Conservation (phyloP, 345 rosid genomes). For the Acer negundo region DNA sequence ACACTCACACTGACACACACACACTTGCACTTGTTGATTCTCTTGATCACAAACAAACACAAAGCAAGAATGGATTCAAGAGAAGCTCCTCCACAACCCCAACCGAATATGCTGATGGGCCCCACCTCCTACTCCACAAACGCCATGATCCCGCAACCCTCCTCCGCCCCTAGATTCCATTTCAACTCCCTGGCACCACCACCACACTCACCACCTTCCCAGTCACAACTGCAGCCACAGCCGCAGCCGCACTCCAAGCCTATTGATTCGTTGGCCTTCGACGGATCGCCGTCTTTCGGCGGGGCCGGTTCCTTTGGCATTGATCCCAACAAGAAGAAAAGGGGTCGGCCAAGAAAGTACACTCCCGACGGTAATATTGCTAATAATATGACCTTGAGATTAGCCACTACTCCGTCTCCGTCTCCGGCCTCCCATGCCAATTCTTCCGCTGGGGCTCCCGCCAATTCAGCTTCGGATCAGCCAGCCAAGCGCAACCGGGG, state of each 20-base stretch:
- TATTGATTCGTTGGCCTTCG: conserved; percentile 35
- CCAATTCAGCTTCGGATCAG: conserved; percentile 50
- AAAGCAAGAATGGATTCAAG: conserved; percentile 49
- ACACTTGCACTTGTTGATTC: too few species aligned
- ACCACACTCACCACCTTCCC: neutral
- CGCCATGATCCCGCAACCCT: conserved; percentile 34
- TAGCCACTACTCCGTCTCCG: conserved; percentile 62
- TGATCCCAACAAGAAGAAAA: conserved; percentile 72
- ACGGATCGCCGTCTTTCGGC: conserved; percentile 58
- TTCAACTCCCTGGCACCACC: conserved; percentile 10
- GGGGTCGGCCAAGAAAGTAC: conserved; percentile 92
- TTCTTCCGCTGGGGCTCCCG: conserved; percentile 42
- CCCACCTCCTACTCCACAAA: conserved; percentile 23
- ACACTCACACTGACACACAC: too few species aligned
- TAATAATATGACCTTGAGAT: conserved; percentile 39
- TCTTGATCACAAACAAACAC: too few species aligned
- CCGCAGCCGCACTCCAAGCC: neutral
- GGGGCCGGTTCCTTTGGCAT: conserved; percentile 42
- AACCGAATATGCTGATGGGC: conserved; percentile 21
- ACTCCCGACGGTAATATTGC: conserved; percentile 81
- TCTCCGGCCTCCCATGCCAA: conserved; percentile 49
- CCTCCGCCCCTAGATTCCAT: conserved; percentile 11
- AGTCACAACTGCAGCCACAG: neutral
- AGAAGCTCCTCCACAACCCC: conserved; percentile 29
- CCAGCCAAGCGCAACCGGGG: conserved; percentile 71